These are phyloP conservation scores for Houttuynia cordata DNA, from an alignment of 164 flowering plant genomes.

Conservation along the genomic window DNA sequence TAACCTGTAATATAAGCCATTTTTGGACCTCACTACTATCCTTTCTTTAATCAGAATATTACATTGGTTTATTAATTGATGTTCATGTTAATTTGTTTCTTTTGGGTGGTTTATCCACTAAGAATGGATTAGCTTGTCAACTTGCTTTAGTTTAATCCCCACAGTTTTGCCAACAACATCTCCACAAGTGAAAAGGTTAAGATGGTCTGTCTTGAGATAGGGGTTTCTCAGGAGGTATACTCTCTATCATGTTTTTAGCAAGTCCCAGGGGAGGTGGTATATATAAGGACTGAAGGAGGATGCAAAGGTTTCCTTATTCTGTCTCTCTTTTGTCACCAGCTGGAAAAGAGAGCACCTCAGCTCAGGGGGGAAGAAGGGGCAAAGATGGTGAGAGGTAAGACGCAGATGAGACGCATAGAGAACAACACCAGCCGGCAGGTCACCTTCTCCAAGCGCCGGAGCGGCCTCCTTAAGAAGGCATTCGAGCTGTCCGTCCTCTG, in stretches of 20 bases:
- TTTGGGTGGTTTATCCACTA: too few species aligned
- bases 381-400: conserved; percentile 68
- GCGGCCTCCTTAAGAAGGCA: conserved; percentile 59
- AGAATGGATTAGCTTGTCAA: too few species aligned
- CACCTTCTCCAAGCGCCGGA: conserved; percentile 60
- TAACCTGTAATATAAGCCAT: too few species aligned
- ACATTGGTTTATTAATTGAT: too few species aligned
- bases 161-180: too few species aligned
- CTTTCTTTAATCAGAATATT: too few species aligned
- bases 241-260: not conserved
- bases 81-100: too few species aligned
- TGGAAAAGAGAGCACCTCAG: not conserved
- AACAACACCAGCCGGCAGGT: conserved; percentile 68
- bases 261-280: not conserved
- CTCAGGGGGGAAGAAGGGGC: not conserved
- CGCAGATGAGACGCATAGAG: conserved; percentile 59
- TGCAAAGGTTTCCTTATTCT: not conserved
- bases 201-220: too few species aligned
- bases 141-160: too few species aligned
- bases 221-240: too few species aligned
- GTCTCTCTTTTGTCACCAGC: not conserved
- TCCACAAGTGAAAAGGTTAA: too few species aligned
- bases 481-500: conserved; percentile 62
- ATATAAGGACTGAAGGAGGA: not conserved
- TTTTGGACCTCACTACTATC: too few species aligned